Percentiles rank a stretch among this genome's conserved stretches.
Conservation (phyloP, 1,139 yeast species). For the Meyerozyma elateridarum region DNA sequence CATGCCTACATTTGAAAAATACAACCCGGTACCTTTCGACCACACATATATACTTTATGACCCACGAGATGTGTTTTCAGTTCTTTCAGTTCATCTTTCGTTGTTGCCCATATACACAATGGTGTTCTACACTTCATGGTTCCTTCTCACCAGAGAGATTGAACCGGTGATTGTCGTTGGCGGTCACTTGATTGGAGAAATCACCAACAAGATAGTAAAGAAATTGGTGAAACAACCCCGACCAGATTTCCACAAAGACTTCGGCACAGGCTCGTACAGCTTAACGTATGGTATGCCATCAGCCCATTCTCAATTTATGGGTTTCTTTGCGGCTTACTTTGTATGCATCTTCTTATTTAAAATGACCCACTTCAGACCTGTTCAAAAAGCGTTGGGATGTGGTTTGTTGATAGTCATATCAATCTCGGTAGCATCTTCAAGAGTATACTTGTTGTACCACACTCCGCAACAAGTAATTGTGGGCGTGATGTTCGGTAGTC, state of each 20-base stretch:
- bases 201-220: conserved; percentile 66
- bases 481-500: conserved; percentile 62
- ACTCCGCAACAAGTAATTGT: conserved; percentile 65
- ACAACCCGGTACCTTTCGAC: conserved; percentile 49
- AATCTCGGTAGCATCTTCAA: conserved; percentile 58
- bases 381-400: conserved; percentile 22
- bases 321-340: conserved; percentile 69
- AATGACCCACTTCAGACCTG: conserved; percentile 18
- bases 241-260: conserved; percentile 57
- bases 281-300: conserved; percentile 94
- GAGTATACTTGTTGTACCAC: conserved; percentile 80
- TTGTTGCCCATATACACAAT: conserved; percentile 78
- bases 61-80: conserved; percentile 58
- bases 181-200: conserved; percentile 81
- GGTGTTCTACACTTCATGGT: conserved; percentile 81
- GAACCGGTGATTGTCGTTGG: conserved; percentile 80
- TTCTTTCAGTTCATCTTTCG: conserved; percentile 66
- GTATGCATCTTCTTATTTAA: conserved; percentile 36
- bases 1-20: conserved; percentile 12
- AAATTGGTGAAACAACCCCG: conserved; percentile 64
- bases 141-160: conserved; percentile 73
- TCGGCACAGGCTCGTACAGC: conserved; percentile 42
- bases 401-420: conserved; percentile 26
- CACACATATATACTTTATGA: conserved; percentile 80
- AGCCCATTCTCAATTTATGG: conserved; percentile 95